Base-by-base conservation (phyloP, 495 filamentous ascomycete genomes). In the Xylaria castorea region DNA sequence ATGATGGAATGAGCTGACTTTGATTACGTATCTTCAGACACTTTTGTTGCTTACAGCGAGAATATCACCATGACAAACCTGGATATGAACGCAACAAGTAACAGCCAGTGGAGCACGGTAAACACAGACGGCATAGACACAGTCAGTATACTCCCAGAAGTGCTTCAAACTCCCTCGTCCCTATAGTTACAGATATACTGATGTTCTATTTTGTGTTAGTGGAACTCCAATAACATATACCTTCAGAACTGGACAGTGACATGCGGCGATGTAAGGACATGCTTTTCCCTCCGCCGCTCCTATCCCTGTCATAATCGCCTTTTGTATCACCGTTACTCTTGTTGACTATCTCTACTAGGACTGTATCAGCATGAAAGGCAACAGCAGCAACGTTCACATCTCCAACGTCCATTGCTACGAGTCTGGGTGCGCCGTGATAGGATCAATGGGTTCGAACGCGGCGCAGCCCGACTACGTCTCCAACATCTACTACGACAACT, bases 311-410 rank as follows among this genome's bases (percentile, higher is more conserved):
- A 0, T 3, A 20, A 7, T 68, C 40, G 2, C 25, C 30, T 27
- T 22, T 11, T 18, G 20, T 22, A 36, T 22, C 6, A 65, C 4
- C 22, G 14, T 48, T 38, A 44, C 38, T 42, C 6, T 34, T n/a
- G 9, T 32, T 57, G n/a, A 66, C 16, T 58, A 48, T 55, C 0
- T n/a, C 12, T 6, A 20, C 51, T 25, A 87, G 44, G 90, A 92
- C 78, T 90, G 90, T 38, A 81, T 91, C 53, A 78, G 89, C 9
- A 83, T 91, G 73, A 89, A 87, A 20, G 90, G 88, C 60, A 87
- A 91, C 75, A 89, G 88, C 64, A 84, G 87, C 70, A 68, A 89
- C 72, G 72, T 85, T 58, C 70, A 80, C 38, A 80, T 81, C 30
- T 72, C 64, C 50, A 81, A 85, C 74, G 76, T 85, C 30, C 78